Conservation (phyloP, 768 basidiomycete species). For the Rhizopogon salebrosus region DNA sequence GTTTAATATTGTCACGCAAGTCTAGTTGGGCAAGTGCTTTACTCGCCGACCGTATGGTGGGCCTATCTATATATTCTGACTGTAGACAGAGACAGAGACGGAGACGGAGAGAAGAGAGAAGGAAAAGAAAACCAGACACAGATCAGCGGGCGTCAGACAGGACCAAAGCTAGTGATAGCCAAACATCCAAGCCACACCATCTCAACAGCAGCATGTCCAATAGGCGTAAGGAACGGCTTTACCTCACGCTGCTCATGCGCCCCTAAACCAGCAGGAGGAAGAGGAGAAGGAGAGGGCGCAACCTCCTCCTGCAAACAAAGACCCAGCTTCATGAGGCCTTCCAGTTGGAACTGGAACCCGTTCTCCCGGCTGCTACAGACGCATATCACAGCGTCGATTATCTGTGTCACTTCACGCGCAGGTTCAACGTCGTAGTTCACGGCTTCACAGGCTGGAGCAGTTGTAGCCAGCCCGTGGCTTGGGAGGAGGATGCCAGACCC, state of each 20-base stretch:
- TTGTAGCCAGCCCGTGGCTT: slow-evolving; percentile 62
- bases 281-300: slow-evolving; percentile 5
- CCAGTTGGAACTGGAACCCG: slow-evolving; percentile 76
- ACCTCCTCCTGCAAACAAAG: slow-evolving; percentile 39
- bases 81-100: no score
- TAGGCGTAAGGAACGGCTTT: slow-evolving; percentile 35
- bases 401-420: slow-evolving; percentile 30
- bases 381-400: slow-evolving; percentile 46
- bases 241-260: slow-evolving; percentile 32
- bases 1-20: no score
- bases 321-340: slow-evolving; percentile 74
- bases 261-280: slow-evolving; percentile 20
- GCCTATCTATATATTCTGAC: no score
- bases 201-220: slow-evolving; percentile 47
- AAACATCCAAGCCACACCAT: slow-evolving; percentile 53
- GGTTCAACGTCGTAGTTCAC: slow-evolving; percentile 31
- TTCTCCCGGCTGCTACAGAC: slow-evolving; percentile 54
- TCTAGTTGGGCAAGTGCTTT: no score
- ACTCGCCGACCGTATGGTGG: no score
- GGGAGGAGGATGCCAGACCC: slow-evolving; percentile 72
- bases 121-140: neutral
- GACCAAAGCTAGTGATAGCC: slow-evolving; percentile 40
- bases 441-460: slow-evolving; percentile 51
- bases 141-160: slow-evolving; percentile 13
- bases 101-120: no score